Percentiles rank a stretch among this genome's conserved stretches.
Evolutionary conservation across 805 yeast genomes (phyloP).

Genomic region (Brettanomyces naardenensis): DNA sequence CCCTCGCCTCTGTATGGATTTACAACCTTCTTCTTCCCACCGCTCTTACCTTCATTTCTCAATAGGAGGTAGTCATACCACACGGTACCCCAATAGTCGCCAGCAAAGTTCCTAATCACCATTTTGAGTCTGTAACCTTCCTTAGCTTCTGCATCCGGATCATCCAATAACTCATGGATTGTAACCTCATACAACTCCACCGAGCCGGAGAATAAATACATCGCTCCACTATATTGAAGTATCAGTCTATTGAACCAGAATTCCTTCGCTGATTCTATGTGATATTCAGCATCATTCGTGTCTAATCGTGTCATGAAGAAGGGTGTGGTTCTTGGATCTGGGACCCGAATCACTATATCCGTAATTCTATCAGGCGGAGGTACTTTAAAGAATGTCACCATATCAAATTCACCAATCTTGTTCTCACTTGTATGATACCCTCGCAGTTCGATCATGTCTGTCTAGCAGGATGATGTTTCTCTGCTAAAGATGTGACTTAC

Average conservation of each 20-base stretch:
- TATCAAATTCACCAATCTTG: constrained; percentile 17
- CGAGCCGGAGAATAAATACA: constrained; percentile 16
- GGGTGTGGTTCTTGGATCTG: not conserved
- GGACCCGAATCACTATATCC: not conserved
- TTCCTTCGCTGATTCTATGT: constrained; percentile 2
- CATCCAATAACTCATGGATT: constrained; percentile 6
- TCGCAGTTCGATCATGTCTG: constrained; percentile 1
- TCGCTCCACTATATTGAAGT: constrained; percentile 10
- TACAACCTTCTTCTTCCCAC: constrained; percentile 9
- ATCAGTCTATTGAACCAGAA: constrained; percentile 13
- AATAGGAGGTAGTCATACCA: constrained; percentile 6
- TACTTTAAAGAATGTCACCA: constrained; percentile 19
- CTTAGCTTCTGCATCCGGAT: constrained; percentile 1
- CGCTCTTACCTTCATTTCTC: constrained; percentile 1
- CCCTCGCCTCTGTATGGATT: constrained; percentile 1
- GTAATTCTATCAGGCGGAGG: constrained; percentile 12
- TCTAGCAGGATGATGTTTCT: too few relatives aligned
- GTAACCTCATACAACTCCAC: constrained; percentile 16
- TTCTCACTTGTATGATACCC: constrained; percentile 6
- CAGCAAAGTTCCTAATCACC: constrained; percentile 9
- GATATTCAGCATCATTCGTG: not conserved
- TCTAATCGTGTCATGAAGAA: constrained; percentile 1
- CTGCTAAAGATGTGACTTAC: too few relatives aligned
- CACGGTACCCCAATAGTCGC: constrained; percentile 7
- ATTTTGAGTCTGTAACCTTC: constrained; percentile 13